Conservation (phyloP, 305 asterid species). For the Ruellia speciosa region DNA sequence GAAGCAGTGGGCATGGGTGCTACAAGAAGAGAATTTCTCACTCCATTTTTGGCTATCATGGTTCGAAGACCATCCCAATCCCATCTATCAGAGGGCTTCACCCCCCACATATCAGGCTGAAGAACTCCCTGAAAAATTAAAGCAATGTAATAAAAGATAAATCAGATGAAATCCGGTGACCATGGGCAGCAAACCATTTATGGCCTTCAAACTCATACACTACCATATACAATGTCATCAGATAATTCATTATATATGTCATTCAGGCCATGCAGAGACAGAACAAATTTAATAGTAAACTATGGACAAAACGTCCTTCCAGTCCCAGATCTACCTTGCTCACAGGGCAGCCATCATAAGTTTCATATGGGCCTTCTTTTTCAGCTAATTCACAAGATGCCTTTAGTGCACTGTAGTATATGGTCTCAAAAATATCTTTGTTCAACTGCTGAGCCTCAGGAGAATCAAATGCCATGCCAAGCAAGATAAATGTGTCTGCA, state of each 20-base stretch:
- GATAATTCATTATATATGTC: too few species aligned
- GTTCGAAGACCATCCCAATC: constrained; percentile 77
- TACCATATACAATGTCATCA: too few species aligned
- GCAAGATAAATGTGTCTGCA: constrained; percentile 91
- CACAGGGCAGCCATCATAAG: constrained; percentile 76
- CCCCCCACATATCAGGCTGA: constrained; percentile 98
- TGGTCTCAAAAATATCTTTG: constrained; percentile 91
- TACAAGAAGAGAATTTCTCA: constrained; percentile 82
- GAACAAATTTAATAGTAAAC: not conserved
- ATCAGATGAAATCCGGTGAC: too few species aligned
- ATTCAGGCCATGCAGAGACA: not conserved
- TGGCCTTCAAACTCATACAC: too few species aligned
- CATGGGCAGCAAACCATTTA: too few species aligned
- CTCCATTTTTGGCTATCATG: constrained; percentile 54
- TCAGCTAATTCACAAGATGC: constrained; percentile 78
- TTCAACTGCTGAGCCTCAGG: constrained; percentile 94
- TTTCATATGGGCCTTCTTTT: constrained; percentile 70
- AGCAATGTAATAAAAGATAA: not conserved
- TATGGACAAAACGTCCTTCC: not conserved
- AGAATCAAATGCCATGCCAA: constrained; percentile 95
- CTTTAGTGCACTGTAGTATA: constrained; percentile 77
- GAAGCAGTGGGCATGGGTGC: constrained; percentile 99
- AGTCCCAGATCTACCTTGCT: constrained; percentile 55
- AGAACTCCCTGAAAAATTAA: constrained; percentile 55
- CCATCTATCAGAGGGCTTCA: constrained; percentile 75